Conservation (phyloP, 179 eudicot genomes). For the Beta corolliflora region DNA sequence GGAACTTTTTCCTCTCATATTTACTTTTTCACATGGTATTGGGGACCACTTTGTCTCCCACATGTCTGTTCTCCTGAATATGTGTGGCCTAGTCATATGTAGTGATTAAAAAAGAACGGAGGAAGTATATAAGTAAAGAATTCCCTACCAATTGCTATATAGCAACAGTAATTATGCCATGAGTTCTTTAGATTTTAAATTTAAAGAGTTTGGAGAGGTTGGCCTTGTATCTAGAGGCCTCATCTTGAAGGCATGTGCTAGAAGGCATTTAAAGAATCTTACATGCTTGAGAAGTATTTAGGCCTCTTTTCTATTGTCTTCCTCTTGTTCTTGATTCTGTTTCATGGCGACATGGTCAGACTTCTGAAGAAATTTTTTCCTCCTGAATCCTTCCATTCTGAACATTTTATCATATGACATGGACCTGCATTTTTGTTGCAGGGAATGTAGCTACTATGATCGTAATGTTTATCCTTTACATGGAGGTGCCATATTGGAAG, state of each 20-base stretch:
- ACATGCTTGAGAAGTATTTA: neutral
- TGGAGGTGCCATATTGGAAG: slow-evolving; percentile 78
- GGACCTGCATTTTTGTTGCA: slow-evolving; percentile 34
- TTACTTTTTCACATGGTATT: too few relatives aligned
- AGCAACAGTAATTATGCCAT: neutral
- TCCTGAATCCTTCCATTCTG: neutral
- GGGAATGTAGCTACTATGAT: slow-evolving; percentile 69
- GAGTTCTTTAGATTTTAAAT: neutral
- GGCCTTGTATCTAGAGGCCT: neutral
- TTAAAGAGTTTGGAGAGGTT: neutral
- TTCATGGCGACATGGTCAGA: neutral
- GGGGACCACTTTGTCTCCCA: too few relatives aligned
- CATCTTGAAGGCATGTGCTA: neutral
- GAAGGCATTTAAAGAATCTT: neutral
- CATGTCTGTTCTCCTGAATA: too few relatives aligned
- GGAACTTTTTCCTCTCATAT: too few relatives aligned
- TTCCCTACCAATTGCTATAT: neutral
- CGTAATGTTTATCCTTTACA: slow-evolving; percentile 52
- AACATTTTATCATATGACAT: slow-evolving; percentile 10
- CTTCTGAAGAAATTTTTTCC: neutral
- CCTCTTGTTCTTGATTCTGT: neutral
- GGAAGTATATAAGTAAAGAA: neutral
- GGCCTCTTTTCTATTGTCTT: neutral
- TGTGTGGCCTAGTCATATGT: too few relatives aligned
- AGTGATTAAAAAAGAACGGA: neutral